Base-by-base conservation (phyloP, 2,329 filamentous ascomycete genomes). In the Calonectria leucothoes region DNA sequence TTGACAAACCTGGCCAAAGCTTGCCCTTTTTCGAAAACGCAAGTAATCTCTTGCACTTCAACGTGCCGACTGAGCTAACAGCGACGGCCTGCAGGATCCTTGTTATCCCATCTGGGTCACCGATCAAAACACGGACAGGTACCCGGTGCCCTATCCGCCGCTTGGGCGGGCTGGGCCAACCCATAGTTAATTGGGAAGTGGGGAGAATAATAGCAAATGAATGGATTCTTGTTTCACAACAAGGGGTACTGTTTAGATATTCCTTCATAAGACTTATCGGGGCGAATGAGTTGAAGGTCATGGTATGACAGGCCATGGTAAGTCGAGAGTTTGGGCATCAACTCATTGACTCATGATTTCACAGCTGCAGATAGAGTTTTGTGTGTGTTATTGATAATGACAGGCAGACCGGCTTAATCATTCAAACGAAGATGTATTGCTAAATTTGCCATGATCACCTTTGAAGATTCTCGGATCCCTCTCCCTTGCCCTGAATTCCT, bases 11-110 rank as follows among this genome's bases (percentile, higher is more conserved):
- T 25, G 59, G 73, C 1, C 45, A 31, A 0, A 71, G 57, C 6
- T 45, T 74, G 33, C 76, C 76, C 0, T 78, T 68, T 25, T 77
- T 78, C 25, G 75, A 78, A 4, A 17, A 77, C 4, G 76, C 75
- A 51, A 8, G 66, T 35, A 12, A 39, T 23, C 3, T 2, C 8
- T 27, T 23, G 2, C 5, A 39, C 39, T 25, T 8, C 10, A 14
- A 20, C 8, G 42, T 20, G 12, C 4, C 5, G 4, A 15, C 3
- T 14, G 3, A 17, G n/a, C 23, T 27, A 39, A 27, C 6, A 6
- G 15, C 10, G 3, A 8, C 4, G 1, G 4, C 15, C 20, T 17
- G 4, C 6, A 61, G 55, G 25, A 61, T 6, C 55, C 55, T 3
- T 39, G 15, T 11, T 61, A 61, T 37, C 55, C 55, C 10, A 15